Evolutionary conservation across 2,329 filamentous ascomycete species (phyloP).

Genomic region (Tolypocladium guangdongense): DNA sequence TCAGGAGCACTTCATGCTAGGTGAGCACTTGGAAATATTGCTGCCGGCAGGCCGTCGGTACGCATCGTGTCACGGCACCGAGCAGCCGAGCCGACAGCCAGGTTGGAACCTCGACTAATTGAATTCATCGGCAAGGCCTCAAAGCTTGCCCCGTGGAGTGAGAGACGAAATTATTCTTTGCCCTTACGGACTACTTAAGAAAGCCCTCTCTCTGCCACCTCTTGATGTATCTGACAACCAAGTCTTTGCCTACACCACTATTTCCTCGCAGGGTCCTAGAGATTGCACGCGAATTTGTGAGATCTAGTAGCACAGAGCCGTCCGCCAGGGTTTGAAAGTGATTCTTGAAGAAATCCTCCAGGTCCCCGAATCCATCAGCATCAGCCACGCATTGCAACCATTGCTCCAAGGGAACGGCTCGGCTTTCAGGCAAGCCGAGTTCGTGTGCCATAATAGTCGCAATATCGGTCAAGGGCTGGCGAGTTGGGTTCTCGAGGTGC

Average conservation of each 20-base stretch:
- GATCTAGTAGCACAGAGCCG: conserved; percentile 10
- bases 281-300: conserved; percentile 4
- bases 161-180: too few species aligned
- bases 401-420: conserved; percentile 1
- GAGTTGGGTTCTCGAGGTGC: conserved; percentile 11
- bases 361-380: conserved; percentile 3
- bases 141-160: too few species aligned
- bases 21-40: too few species aligned
- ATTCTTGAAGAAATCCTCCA: conserved; percentile 10
- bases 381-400: conserved; percentile 7
- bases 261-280: conserved; percentile 6
- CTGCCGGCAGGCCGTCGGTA: too few species aligned
- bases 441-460: conserved; percentile 8
- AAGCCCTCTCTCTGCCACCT: conserved; percentile 11
- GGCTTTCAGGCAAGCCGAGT: conserved; percentile 4
- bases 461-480: conserved; percentile 8
- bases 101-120: too few species aligned
- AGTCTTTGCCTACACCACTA: conserved; percentile 5
- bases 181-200: too few species aligned
- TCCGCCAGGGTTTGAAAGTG: conserved; percentile 9
- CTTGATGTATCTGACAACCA: conserved; percentile 7
- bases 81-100: too few species aligned
- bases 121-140: too few species aligned
- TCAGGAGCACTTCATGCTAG: too few species aligned
- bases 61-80: too few species aligned